Conservation (phyloP, 2,329 filamentous ascomycete species). For the Clarireedia monteithiana region DNA sequence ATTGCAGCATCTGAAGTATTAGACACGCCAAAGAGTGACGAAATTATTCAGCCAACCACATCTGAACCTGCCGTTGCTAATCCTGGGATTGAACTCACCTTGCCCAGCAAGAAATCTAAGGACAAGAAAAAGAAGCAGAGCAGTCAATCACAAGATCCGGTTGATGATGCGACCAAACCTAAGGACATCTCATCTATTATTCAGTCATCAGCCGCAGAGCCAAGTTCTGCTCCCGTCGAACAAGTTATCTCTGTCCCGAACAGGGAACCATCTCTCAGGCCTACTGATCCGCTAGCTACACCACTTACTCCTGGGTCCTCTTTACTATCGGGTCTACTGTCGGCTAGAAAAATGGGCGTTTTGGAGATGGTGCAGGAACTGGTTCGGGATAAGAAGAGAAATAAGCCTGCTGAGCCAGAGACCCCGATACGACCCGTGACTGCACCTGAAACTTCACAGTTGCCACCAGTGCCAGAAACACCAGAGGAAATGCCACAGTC, state of each 20-base stretch:
- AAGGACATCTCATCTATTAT: not conserved
- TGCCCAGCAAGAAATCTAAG: constrained; percentile 6
- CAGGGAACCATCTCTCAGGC: not conserved
- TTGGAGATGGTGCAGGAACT: constrained; percentile 9
- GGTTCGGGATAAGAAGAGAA: constrained; percentile 8
- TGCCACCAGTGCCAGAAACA: no score
- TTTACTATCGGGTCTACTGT: not conserved
- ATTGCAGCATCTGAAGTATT: not conserved
- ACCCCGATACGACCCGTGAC: constrained; percentile 2
- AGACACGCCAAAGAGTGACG: not conserved
- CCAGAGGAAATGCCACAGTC: not conserved
- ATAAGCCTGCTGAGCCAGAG: not conserved
- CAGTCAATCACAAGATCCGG: not conserved
- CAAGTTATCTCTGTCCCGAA: constrained; percentile 1
- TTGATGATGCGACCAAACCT: not conserved
- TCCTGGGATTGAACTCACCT: not conserved
- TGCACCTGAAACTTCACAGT: constrained; percentile 1
- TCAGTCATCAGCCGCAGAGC: not conserved
- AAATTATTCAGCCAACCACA: not conserved
- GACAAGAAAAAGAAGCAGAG: constrained; percentile 23
- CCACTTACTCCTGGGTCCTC: constrained; percentile 4
- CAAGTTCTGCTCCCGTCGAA: not conserved
- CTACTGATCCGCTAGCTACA: not conserved
- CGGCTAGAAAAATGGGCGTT: constrained; percentile 5
- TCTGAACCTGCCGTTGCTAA: not conserved